Percentiles rank a stretch among this genome's conserved stretches.
These are phyloP conservation scores for Francoa sonchifolia DNA, from an alignment of 441 rosid genomes.

Conservation along the genomic window DNA sequence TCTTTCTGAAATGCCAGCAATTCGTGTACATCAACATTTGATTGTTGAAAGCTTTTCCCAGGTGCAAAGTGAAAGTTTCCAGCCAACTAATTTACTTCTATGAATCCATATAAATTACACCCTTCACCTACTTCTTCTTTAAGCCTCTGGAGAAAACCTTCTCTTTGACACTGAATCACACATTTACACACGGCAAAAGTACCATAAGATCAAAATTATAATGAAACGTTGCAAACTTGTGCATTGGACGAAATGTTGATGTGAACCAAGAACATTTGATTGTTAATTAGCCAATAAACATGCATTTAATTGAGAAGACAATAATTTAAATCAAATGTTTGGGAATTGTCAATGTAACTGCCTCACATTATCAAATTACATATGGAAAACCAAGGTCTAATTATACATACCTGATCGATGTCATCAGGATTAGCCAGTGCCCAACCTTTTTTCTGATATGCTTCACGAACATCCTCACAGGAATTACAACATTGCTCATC, in stretches of 20 bases:
- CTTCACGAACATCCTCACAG: slow-evolving; percentile 96
- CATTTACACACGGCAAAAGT: too few species aligned
- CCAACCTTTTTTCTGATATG: slow-evolving; percentile 95
- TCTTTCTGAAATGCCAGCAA: slow-evolving; percentile 78
- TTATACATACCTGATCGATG: slow-evolving; percentile 61
- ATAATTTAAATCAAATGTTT: too few species aligned
- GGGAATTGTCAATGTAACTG: too few species aligned
- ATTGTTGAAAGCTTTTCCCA: slow-evolving; percentile 93
- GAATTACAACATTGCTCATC: slow-evolving; percentile 83
- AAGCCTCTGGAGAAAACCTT: slow-evolving; percentile 71
- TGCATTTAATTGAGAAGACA: too few species aligned
- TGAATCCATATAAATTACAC: slow-evolving; percentile 77
- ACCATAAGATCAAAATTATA: too few species aligned
- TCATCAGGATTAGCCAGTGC: slow-evolving; percentile 66
- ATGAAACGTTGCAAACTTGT: too few species aligned
- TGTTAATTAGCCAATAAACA: too few species aligned
- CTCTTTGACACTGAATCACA: slow-evolving; percentile 67
- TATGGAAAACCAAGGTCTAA: too few species aligned
- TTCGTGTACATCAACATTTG: slow-evolving; percentile 80
- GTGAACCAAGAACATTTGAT: too few species aligned
- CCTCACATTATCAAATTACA: too few species aligned
- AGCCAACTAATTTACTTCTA: slow-evolving; percentile 91
- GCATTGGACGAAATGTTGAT: too few species aligned
- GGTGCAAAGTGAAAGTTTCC: slow-evolving; percentile 97
- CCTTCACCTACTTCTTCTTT: slow-evolving; percentile 98